Percentiles rank a stretch among this genome's conserved stretches.
These are phyloP conservation scores for Spergularia marina DNA, from an alignment of 148 eudicot species.

Conservation along the genomic window DNA sequence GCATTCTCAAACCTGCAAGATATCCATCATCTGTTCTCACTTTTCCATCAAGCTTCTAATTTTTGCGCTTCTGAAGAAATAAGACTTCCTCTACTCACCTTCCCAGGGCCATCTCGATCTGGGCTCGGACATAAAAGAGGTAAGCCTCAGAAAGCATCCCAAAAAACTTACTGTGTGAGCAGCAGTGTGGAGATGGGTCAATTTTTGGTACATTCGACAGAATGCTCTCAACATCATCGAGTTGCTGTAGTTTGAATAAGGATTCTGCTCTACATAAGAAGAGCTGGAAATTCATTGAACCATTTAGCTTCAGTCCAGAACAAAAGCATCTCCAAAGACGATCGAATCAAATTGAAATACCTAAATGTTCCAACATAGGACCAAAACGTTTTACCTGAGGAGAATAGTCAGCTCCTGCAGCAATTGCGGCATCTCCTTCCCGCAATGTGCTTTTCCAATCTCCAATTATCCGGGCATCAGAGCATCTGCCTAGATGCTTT, in stretches of 20 bases:
- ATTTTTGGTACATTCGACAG: conserved; percentile 44
- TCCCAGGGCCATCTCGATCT: conserved; percentile 83
- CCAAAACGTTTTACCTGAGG: conserved; percentile 54
- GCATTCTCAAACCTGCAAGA: conserved; percentile 89
- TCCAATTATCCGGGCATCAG: conserved; percentile 53
- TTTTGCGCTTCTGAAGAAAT: conserved; percentile 18
- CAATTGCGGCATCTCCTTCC: conserved; percentile 69
- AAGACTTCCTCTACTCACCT: conserved; percentile 53
- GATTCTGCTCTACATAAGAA: conserved; percentile 77
- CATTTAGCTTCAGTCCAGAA: conserved; percentile 15
- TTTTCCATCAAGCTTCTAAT: conserved; percentile 25
- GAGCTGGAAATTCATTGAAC: conserved; percentile 47
- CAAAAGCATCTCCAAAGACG: not conserved
- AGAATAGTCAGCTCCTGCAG: conserved; percentile 75
- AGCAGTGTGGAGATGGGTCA: conserved; percentile 40
- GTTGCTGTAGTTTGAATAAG: conserved; percentile 71
- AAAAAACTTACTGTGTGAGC: conserved; percentile 58
- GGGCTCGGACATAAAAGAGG: conserved; percentile 63
- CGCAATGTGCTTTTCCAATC: conserved; percentile 71
- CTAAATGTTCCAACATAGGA: not conserved
- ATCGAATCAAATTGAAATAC: not conserved
- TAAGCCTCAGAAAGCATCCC: conserved; percentile 90
- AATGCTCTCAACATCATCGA: conserved; percentile 55
- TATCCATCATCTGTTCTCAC: conserved; percentile 45
- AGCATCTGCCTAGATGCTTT: conserved; percentile 54